These are phyloP conservation scores for Inonotus obliquus DNA, from an alignment of 1,284 basidiomycete species.

Conservation along the genomic window DNA sequence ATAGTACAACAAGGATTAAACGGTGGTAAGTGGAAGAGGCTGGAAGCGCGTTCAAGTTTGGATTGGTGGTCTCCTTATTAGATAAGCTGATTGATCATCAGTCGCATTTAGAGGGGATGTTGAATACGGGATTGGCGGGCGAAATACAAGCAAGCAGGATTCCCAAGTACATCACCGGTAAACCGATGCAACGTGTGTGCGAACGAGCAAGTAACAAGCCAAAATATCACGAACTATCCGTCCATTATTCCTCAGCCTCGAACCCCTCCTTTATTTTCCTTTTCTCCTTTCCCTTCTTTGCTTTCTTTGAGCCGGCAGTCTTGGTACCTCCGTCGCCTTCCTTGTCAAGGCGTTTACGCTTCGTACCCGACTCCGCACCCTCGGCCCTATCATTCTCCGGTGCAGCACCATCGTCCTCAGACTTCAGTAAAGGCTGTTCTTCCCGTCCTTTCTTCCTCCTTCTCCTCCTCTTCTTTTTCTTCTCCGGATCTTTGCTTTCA, in stretches of 20 bases:
- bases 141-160: neutral
- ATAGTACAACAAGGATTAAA: neutral
- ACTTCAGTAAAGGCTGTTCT: neutral
- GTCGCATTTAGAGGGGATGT: no score
- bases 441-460: constrained; percentile 23
- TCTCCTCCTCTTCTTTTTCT: constrained; percentile 28
- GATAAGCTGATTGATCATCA: neutral
- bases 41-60: neutral
- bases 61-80: neutral
- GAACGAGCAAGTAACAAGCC: neutral
- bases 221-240: neutral
- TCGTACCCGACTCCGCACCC: neutral
- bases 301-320: constrained; percentile 3
- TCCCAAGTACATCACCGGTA: neutral
- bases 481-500: constrained; percentile 22
- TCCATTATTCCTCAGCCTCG: constrained; percentile 3
- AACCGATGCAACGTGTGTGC: neutral
- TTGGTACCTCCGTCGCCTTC: neutral
- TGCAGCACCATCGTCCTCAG: neutral
- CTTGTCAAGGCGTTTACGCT: neutral
- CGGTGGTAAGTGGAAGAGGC: neutral
- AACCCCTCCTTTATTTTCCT: constrained; percentile 19
- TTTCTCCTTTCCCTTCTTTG: constrained; percentile 20
- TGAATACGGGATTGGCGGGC: no score
- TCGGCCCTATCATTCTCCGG: neutral